Conservation (phyloP, 192 early-diverging fungal species). For the Backusella parvicylindrica region DNA sequence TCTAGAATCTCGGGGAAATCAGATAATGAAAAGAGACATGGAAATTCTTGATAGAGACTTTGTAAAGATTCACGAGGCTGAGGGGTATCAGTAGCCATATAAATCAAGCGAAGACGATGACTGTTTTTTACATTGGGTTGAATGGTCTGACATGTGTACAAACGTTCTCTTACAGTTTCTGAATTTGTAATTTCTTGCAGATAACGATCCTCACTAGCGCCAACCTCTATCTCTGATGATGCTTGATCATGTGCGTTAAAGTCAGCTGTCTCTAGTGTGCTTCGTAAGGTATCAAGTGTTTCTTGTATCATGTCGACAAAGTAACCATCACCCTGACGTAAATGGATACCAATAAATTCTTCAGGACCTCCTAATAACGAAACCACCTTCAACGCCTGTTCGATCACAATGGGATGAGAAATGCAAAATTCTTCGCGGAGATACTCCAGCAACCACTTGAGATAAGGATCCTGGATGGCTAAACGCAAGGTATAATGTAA, state of each 20-base stretch:
- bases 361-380: constrained; percentile 35
- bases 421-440: constrained; percentile 14
- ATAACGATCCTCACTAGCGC: background rate
- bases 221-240: background rate
- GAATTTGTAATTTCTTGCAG: background rate
- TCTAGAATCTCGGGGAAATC: constrained; percentile 42
- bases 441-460: constrained; percentile 19
- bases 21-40: constrained; percentile 49
- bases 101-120: constrained; percentile 25
- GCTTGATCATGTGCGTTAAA: background rate
- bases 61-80: constrained; percentile 34
- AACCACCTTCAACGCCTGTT: constrained; percentile 34
- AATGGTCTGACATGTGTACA: background rate
- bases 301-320: constrained; percentile 18
- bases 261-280: background rate
- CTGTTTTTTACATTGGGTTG: background rate
- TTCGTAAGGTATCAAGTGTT: constrained; percentile 17
- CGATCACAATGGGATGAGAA: constrained; percentile 34
- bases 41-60: constrained; percentile 40
- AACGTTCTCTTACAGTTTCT: background rate
- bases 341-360: constrained; percentile 27
- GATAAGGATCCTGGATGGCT: constrained; percentile 31
- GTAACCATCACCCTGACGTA: constrained; percentile 29
- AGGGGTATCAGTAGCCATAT: constrained; percentile 49
- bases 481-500: constrained; percentile 43